Evolutionary conservation across 441 rosid species (phyloP).

Genomic region (Melastoma candidum): DNA sequence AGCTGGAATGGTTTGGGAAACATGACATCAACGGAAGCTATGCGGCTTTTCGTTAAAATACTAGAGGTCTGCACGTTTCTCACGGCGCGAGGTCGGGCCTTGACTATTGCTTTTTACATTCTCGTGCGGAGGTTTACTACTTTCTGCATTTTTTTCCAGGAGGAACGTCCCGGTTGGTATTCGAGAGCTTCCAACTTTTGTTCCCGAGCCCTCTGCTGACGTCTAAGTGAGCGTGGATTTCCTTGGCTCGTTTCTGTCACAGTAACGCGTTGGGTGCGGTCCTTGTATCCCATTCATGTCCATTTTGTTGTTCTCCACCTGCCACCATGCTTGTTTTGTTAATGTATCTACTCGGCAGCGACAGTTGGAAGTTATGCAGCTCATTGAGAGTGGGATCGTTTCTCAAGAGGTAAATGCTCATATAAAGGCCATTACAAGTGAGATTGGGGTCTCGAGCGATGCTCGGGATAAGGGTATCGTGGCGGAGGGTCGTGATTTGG

Average conservation of each 20-base stretch:
- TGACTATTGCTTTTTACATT: too few species aligned
- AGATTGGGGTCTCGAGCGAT: conserved; percentile 52
- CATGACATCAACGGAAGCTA: conserved; percentile 90
- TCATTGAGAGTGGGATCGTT: conserved; percentile 55
- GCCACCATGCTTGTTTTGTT: conserved; percentile 7
- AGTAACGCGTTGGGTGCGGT: too few species aligned
- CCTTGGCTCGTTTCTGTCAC: neutral
- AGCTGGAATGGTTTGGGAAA: conserved; percentile 96
- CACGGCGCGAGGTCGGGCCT: too few species aligned
- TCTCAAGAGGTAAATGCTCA: conserved; percentile 22
- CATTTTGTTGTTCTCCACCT: too few species aligned
- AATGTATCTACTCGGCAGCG: conserved; percentile 25
- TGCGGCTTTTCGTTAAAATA: conserved; percentile 99
- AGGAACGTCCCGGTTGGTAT: conserved; percentile 98
- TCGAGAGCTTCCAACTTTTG: conserved; percentile 68
- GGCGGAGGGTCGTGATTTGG: conserved; percentile 59
- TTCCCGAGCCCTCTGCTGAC: conserved; percentile 37
- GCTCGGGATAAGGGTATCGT: conserved; percentile 85
- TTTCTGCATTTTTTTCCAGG: conserved; percentile 29
- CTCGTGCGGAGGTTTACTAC: too few species aligned
- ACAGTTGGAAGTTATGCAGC: conserved; percentile 42
- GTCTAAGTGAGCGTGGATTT: conserved; percentile 66
- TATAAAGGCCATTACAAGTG: conserved; percentile 56
- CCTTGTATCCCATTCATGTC: too few species aligned
- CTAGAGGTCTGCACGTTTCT: conserved; percentile 49